Evolutionary conservation across 2,329 filamentous ascomycete genomes (phyloP).

Genomic region (Nemania sp.): DNA sequence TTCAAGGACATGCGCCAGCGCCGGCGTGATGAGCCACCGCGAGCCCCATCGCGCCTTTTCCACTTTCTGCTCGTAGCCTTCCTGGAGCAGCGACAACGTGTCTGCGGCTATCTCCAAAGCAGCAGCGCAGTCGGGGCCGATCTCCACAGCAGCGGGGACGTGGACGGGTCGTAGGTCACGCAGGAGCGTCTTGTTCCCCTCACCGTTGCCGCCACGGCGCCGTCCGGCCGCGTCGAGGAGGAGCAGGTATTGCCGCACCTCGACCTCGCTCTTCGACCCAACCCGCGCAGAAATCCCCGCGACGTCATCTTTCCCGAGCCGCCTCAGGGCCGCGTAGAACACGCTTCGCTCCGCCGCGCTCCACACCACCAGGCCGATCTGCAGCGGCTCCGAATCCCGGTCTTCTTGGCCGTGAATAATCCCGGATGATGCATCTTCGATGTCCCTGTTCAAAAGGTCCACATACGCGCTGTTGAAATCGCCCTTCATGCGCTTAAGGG

Average conservation of each 20-base stretch:
- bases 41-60: constrained; percentile 65
- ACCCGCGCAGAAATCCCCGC: constrained; percentile 65
- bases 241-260: constrained; percentile 71
- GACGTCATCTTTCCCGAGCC: constrained; percentile 65
- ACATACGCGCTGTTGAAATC: constrained; percentile 53
- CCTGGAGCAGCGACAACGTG: constrained; percentile 65
- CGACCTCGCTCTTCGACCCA: constrained; percentile 70
- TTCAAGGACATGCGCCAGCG: constrained; percentile 38
- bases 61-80: constrained; percentile 60
- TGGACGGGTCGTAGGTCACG: constrained; percentile 54
- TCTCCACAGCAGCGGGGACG: constrained; percentile 72
- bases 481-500: constrained; percentile 51
- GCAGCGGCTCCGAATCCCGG: constrained; percentile 46
- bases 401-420: constrained; percentile 38
- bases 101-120: constrained; percentile 72
- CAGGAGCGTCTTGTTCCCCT: constrained; percentile 31
- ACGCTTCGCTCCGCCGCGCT: constrained; percentile 67
- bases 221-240: constrained; percentile 59
- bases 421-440: constrained; percentile 54
- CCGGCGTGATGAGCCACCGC: constrained; percentile 65
- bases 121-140: constrained; percentile 66
- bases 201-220: constrained; percentile 27
- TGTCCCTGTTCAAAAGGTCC: constrained; percentile 58
- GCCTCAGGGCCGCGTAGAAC: constrained; percentile 68
- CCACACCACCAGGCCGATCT: constrained; percentile 74